Evolutionary conservation across 169 alveolate genomes (phyloP).

Genomic region (Cyclospora cayetanensis): DNA sequence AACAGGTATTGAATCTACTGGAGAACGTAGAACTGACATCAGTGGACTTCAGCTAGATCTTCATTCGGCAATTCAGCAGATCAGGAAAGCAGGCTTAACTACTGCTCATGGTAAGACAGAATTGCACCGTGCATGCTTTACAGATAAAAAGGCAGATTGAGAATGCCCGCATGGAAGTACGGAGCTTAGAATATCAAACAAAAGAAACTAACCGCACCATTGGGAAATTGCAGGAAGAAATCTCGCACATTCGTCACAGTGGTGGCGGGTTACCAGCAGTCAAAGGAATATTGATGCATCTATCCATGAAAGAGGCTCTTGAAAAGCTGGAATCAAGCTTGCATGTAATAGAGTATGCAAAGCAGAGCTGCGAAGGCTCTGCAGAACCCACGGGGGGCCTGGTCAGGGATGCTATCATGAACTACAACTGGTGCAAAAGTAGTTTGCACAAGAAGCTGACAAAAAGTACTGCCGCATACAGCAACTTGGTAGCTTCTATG

Average conservation of each 20-base stretch:
- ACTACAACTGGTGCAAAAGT: neutral
- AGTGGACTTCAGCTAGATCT: neutral
- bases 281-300: slow-evolving; percentile 9
- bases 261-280: neutral
- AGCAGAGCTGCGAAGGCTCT: neutral
- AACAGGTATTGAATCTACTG: slow-evolving; percentile 7
- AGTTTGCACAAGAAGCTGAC: neutral
- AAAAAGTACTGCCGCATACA: neutral
- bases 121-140: too few relatives aligned
- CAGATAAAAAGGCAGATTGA: slow-evolving; percentile 14
- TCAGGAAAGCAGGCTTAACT: neutral
- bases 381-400: neutral
- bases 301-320: neutral
- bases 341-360: neutral
- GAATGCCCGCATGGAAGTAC: slow-evolving; percentile 34
- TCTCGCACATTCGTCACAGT: neutral
- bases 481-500: slow-evolving; percentile 4
- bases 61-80: neutral
- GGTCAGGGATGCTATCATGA: neutral
- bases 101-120: too few relatives aligned
- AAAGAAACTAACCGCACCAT: slow-evolving; percentile 26
- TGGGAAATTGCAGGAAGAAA: slow-evolving; percentile 25
- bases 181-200: slow-evolving; percentile 38
- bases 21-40: neutral
- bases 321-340: slow-evolving; percentile 11